phyloP scores from a whole-genome alignment of 306 rosid genomes.

The Acmispon strigosus region DNA sequence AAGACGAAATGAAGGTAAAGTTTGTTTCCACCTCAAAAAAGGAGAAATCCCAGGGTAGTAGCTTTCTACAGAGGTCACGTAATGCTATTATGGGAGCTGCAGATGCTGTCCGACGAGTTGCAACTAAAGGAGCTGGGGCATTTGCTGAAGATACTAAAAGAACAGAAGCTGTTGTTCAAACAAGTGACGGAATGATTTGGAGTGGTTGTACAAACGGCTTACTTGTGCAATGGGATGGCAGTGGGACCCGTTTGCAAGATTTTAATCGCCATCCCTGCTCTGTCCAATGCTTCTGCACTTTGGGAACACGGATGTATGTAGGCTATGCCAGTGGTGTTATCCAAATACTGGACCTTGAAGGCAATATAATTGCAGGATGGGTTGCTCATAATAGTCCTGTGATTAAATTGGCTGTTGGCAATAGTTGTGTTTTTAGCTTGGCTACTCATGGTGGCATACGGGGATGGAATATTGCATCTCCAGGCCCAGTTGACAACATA shows the following conservation, averaged over 20 bases:
- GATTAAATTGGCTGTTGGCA: slow-evolving; percentile 66
- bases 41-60: slow-evolving; percentile 74
- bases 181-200: slow-evolving; percentile 90
- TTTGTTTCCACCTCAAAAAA: slow-evolving; percentile 69
- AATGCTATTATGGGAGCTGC: slow-evolving; percentile 97
- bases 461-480: slow-evolving; percentile 88
- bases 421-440: slow-evolving; percentile 68
- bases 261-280: slow-evolving; percentile 65
- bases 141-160: slow-evolving; percentile 79
- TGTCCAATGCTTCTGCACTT: slow-evolving; percentile 79
- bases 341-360: slow-evolving; percentile 85
- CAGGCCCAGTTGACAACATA: slow-evolving; percentile 68
- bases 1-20: slow-evolving; percentile 83
- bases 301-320: slow-evolving; percentile 64
- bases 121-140: slow-evolving; percentile 91
- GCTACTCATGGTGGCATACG: slow-evolving; percentile 97
- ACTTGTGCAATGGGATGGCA: slow-evolving; percentile 89
- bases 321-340: slow-evolving; percentile 85
- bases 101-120: slow-evolving; percentile 95
- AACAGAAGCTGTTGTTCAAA: slow-evolving; percentile 65
- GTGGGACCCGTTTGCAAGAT: slow-evolving; percentile 79
- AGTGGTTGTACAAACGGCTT: slow-evolving; percentile 93
- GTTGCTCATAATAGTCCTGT: slow-evolving; percentile 92
- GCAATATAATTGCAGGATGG: slow-evolving; percentile 80
- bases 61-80: slow-evolving; percentile 82